Conservation (phyloP, 2,329 filamentous ascomycete genomes). For the Monosporascus sp. region DNA sequence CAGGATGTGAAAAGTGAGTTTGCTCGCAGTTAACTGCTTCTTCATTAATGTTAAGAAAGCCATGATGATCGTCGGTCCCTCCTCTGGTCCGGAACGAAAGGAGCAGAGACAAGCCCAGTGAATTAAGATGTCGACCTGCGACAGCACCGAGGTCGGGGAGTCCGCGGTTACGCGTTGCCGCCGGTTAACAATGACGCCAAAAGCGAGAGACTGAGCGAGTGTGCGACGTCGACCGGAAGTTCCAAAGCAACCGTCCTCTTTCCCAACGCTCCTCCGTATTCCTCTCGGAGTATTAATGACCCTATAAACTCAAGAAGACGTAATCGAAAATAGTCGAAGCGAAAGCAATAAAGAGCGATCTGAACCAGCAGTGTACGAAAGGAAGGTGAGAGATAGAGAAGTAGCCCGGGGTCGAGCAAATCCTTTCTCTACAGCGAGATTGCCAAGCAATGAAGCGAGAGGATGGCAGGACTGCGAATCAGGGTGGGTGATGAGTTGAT, state of each 20-base stretch:
- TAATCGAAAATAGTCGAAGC: conserved; percentile 26
- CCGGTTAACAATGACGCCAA: conserved; percentile 10
- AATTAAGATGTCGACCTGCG: conserved; percentile 51
- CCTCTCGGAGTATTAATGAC: background rate
- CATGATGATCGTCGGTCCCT: conserved; percentile 35
- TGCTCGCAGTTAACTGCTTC: conserved; percentile 64
- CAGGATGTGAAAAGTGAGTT: conserved; percentile 72
- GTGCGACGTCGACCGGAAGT: background rate
- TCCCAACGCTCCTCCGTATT: conserved; percentile 1
- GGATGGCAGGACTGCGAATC: conserved; percentile 26
- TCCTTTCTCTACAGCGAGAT: conserved; percentile 42
- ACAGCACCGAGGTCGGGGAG: conserved; percentile 31
- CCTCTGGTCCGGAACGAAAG: conserved; percentile 16
- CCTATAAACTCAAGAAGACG: conserved; percentile 11
- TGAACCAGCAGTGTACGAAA: conserved; percentile 54
- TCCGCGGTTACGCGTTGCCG: conserved; percentile 12
- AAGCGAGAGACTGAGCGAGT: conserved; percentile 10
- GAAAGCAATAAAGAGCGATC: conserved; percentile 38
- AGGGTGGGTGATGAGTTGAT: conserved; percentile 28
- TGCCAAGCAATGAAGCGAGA: conserved; percentile 28
- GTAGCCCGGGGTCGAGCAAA: conserved; percentile 30
- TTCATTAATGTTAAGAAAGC: conserved; percentile 36
- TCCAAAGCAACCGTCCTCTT: conserved; percentile 1
- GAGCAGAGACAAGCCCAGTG: conserved; percentile 14
- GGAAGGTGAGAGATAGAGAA: conserved; percentile 34